phyloP scores from a whole-genome alignment of 768 basidiomycete species.

The Tricholoma sp. region DNA sequence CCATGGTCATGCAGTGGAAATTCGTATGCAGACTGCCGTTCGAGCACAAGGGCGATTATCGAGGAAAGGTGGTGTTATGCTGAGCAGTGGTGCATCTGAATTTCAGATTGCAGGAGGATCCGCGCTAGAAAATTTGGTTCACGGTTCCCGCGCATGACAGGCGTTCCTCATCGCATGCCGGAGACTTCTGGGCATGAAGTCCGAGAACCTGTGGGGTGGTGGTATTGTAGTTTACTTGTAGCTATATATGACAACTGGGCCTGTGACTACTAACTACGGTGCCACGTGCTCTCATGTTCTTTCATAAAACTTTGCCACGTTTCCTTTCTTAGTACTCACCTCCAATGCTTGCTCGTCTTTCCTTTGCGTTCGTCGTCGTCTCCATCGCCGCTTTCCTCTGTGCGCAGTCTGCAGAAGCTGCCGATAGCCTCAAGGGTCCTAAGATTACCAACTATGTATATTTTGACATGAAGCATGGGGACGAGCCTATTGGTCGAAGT shows the following conservation, averaged over 20 bases:
- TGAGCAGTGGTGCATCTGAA: slow-evolving; percentile 61
- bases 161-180: background rate
- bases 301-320: background rate
- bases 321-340: slow-evolving; percentile 15
- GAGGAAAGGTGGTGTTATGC: slow-evolving; percentile 76
- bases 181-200: background rate
- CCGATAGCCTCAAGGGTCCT: slow-evolving; percentile 87
- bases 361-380: slow-evolving; percentile 56
- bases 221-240: background rate
- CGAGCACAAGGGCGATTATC: slow-evolving; percentile 76
- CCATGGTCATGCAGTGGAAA: slow-evolving; percentile 57
- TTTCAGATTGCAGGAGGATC: slow-evolving; percentile 72
- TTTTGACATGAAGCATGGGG: slow-evolving; percentile 94
- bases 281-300: slow-evolving; percentile 10
- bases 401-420: slow-evolving; percentile 68
- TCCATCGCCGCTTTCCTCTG: slow-evolving; percentile 68
- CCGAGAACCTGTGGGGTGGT: background rate
- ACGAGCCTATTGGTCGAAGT: slow-evolving; percentile 80
- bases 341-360: slow-evolving; percentile 60
- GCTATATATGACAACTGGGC: background rate
- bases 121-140: slow-evolving; percentile 59
- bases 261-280: no score
- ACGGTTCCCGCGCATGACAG: slow-evolving; percentile 7
- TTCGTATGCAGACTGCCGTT: slow-evolving; percentile 83
- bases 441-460: slow-evolving; percentile 90